phyloP scores from a whole-genome alignment of 495 filamentous ascomycete genomes.

The Sporormia fimetaria region DNA sequence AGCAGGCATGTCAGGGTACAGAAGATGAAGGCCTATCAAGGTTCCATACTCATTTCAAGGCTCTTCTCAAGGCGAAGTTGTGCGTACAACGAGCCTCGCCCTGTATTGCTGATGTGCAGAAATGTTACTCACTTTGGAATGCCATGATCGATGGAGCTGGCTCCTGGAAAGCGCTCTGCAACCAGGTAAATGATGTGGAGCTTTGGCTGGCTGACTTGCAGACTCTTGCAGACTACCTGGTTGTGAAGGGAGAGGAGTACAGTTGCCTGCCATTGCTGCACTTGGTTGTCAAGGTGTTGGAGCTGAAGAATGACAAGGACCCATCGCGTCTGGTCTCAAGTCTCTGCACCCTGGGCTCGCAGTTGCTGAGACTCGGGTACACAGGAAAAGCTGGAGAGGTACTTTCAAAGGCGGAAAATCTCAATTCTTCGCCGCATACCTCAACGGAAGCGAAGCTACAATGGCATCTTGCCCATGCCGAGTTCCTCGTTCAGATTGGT shows the following conservation, averaged over 20 bases:
- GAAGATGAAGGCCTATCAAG: conserved; percentile 44
- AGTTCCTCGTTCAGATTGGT: conserved; percentile 60
- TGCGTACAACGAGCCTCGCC: conserved; percentile 45
- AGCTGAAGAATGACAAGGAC: conserved; percentile 39
- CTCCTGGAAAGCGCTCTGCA: conserved; percentile 41
- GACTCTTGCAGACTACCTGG: conserved; percentile 62
- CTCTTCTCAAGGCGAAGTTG: conserved; percentile 42
- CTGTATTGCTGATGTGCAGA: conserved; percentile 38
- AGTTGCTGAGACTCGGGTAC: conserved; percentile 68
- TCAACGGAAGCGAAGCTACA: conserved; percentile 39
- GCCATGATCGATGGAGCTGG: conserved; percentile 38
- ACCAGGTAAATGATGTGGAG: conserved; percentile 49
- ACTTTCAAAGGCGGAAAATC: conserved; percentile 46
- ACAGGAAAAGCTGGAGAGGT: conserved; percentile 58
- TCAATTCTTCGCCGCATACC: conserved; percentile 33
- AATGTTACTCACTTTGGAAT: conserved; percentile 42
- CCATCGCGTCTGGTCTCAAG: conserved; percentile 38
- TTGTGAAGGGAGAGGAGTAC: conserved; percentile 54
- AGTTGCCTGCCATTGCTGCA: conserved; percentile 36
- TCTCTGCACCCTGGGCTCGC: conserved; percentile 50
- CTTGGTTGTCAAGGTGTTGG: conserved; percentile 42
- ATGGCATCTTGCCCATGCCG: conserved; percentile 60
- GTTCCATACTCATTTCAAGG: conserved; percentile 48
- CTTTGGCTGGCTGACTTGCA: conserved; percentile 52
- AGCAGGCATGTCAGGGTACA: conserved; percentile 24